Evolutionary conservation across 2,329 filamentous ascomycete species (phyloP).

Genomic region (Aspergillus sojae): DNA sequence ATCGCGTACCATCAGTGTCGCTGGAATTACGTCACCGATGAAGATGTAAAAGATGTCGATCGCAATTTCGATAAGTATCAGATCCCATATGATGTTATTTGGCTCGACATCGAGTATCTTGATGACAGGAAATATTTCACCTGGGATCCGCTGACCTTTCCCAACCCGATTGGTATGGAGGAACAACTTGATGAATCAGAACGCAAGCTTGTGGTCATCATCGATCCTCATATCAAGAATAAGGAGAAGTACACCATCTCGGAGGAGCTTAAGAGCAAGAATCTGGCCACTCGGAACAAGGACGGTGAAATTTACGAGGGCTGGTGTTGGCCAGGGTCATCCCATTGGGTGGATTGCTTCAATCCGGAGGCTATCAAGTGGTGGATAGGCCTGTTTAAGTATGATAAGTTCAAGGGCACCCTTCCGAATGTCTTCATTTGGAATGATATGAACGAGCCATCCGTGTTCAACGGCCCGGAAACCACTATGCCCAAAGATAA

Average conservation of each 20-base stretch:
- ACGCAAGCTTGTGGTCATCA: slow-evolving; percentile 89
- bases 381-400: slow-evolving; percentile 90
- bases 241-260: slow-evolving; percentile 74
- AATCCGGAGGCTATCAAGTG: slow-evolving; percentile 88
- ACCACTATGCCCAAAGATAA: slow-evolving; percentile 99
- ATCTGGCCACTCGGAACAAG: slow-evolving; percentile 85
- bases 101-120: slow-evolving; percentile 97
- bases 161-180: slow-evolving; percentile 82
- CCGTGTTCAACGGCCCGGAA: slow-evolving; percentile 97
- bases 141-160: slow-evolving; percentile 88
- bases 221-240: slow-evolving; percentile 98
- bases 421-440: slow-evolving; percentile 88
- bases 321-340: slow-evolving; percentile 98
- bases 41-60: slow-evolving; percentile 95
- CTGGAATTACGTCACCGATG: slow-evolving; percentile 98
- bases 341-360: slow-evolving; percentile 95
- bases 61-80: slow-evolving; percentile 92
- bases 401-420: slow-evolving; percentile 83
- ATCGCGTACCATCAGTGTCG: slow-evolving; percentile 96
- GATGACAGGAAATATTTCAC: slow-evolving; percentile 98
- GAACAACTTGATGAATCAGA: slow-evolving; percentile 82
- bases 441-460: slow-evolving; percentile 99
- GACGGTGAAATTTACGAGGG: slow-evolving; percentile 87
- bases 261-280: slow-evolving; percentile 80
- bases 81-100: slow-evolving; percentile 98